phyloP scores from a whole-genome alignment of 306 rosid genomes.

The Dicorynia guianensis region DNA sequence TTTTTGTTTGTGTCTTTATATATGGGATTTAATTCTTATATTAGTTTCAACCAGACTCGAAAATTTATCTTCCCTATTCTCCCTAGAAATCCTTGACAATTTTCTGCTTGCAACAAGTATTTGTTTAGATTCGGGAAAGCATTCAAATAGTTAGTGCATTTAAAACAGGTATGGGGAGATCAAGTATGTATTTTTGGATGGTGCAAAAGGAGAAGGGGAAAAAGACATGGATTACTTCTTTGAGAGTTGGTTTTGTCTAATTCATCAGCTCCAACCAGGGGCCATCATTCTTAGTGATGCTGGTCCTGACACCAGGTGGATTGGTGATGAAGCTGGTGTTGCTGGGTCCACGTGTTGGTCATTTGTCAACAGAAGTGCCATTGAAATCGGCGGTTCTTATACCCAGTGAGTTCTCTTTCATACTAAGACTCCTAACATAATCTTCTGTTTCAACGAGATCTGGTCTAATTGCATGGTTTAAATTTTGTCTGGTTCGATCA shows the following conservation, averaged over 20 bases:
- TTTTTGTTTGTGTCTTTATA: not conserved
- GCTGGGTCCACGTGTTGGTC: conserved; percentile 92
- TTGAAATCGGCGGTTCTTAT: conserved; percentile 53
- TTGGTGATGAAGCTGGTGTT: conserved; percentile 76
- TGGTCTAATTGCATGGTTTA: not conserved
- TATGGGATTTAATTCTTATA: not conserved
- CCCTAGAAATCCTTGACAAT: not conserved
- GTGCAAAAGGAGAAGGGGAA: conserved; percentile 85
- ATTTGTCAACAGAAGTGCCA: conserved; percentile 61
- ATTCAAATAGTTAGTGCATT: conserved; percentile 15
- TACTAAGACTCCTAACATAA: not conserved
- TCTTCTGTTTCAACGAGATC: not conserved
- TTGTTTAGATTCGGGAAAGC: not conserved
- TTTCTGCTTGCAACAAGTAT: not conserved
- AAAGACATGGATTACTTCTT: conserved; percentile 81
- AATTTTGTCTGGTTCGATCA: not conserved
- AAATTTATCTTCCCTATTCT: not conserved
- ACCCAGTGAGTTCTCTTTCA: conserved; percentile 63
- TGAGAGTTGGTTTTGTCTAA: conserved; percentile 72
- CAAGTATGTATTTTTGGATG: conserved; percentile 76
- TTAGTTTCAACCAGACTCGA: not conserved
- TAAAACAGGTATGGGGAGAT: conserved; percentile 77
- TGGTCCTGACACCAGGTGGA: conserved; percentile 92
- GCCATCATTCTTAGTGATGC: conserved; percentile 75
- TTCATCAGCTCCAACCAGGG: conserved; percentile 91